Evolutionary conservation across 495 filamentous ascomycete genomes (phyloP), one percentile per base, ranked within the genome.

Genomic region (Annulohypoxylon nitens): DNA sequence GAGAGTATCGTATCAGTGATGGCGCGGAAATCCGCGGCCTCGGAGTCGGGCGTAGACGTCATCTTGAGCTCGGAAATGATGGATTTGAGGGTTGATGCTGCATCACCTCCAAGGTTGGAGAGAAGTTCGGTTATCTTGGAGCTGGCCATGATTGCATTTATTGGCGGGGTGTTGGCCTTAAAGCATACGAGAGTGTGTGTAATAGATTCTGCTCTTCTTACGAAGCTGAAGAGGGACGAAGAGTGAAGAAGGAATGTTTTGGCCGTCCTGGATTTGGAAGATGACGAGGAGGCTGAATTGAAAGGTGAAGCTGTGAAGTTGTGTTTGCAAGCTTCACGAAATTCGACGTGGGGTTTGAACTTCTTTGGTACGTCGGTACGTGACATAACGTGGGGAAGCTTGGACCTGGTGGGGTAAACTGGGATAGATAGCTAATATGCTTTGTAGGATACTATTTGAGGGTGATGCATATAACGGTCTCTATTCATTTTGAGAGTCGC

Each of bases 1-100:
- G 79, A 85, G 67, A 96, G 87, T 34, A 96, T 83, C 16, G 89
- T 88, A 74, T 91, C 86, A 41, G 91, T 83, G 73, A 92, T 91
- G 71, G 88, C 89, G 39, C 84, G 89, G 37, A 97, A 84, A 79
- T 95, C 90, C 67, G 85, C 77, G n/a, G 87, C 77, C 9, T 92
- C 79, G 58, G 86, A 83, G 36, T 84, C 77, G 33, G 86, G 82
- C n/a, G 86, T 73, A 6, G 90, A 87, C 63, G 80, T 78, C 11
- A 85, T 78, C 63, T 90, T 82, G 78, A 95, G 90, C 63, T 87
- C 84, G 64, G 81, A 65, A 78, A 97, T 88, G 23, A 97, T 84
- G 37, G 83, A 77, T 64, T 87, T 89, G 88, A 93, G 95, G 55
- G 83, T 85, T 26, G 88, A 80, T 5, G 84, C 78, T 90, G 84